Evolutionary conservation across 225 moss, liverwort and hornwort species (phyloP), one percentile per base, ranked within the genome.

Genomic region (Rhytidiadelphus loreus): DNA sequence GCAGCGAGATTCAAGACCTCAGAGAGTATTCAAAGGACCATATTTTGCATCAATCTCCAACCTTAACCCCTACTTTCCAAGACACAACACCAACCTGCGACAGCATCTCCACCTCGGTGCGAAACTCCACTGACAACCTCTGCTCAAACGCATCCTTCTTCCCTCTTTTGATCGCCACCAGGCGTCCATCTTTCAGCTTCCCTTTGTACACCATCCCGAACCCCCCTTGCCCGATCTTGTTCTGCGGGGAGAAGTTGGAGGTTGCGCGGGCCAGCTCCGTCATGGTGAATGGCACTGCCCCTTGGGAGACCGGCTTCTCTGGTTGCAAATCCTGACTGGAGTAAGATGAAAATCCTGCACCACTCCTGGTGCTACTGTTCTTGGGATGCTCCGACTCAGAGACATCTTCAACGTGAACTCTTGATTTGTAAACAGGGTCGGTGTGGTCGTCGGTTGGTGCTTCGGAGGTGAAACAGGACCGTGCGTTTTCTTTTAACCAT

Each of bases 81-180:
- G 10, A 20, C 52, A 16, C 50, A 52, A 48, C 50, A 74, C 88
- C 8, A 29, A 96, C 96, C 94, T 96, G 96, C 53, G 96, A 95
- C 74, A 96, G 83, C 96, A 95, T 95, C 71, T 96, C 95, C 37
- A 96, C 94, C 90, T 96, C 96, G 43, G 95, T 94, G 58, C 92
- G 95, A 69, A 96, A 96, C 90, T 96, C 96, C 77, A 89, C 91
- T 4, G 94, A 92, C 79, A 95, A 62, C n/a, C 96, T 81, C 80
- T 90, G 89, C 87, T 96, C 96, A 62, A 83, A 96, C 35, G 92
- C 91, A 56, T 95, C 96, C 89, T 90, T 94, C 90, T 93, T 95
- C 60, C 94, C 95, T 46, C 95, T 80, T 39, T 95, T 95, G 88
- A 95, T 90, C 18, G 95, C 95, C 71, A 95, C 95, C 76, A 90